phyloP scores from a whole-genome alignment of 225 moss, liverwort and hornwort species.

The Marchantia polymorpha region DNA sequence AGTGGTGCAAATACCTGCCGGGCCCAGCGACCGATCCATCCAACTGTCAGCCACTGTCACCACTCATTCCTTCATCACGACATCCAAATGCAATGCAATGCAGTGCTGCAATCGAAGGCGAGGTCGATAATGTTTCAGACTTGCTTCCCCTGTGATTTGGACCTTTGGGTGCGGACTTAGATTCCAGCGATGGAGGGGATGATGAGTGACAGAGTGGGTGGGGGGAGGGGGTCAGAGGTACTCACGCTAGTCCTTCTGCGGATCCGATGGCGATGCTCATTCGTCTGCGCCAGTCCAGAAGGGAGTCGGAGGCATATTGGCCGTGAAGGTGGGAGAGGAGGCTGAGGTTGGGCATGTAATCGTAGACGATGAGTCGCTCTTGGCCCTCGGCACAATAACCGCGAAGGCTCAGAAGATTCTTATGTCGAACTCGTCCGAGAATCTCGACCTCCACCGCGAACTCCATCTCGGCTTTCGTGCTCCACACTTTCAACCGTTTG shows the following conservation, averaged over 20 bases:
- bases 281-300: constrained; percentile 73
- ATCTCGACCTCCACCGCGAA: constrained; percentile 96
- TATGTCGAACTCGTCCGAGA: constrained; percentile 83
- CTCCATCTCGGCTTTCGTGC: constrained; percentile 82
- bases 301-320: constrained; percentile 62
- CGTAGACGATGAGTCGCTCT: constrained; percentile 87
- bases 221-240: constrained; percentile 23
- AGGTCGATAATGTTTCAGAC: too few relatives aligned
- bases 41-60: not conserved
- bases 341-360: constrained; percentile 88
- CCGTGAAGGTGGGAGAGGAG: constrained; percentile 87
- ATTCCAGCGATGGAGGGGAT: too few relatives aligned
- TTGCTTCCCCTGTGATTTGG: too few relatives aligned
- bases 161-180: too few relatives aligned
- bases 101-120: not conserved
- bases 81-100: not conserved
- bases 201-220: too few relatives aligned
- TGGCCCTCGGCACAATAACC: constrained; percentile 91
- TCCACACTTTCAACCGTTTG: constrained; percentile 91
- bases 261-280: constrained; percentile 81
- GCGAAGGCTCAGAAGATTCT: constrained; percentile 66
- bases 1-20: constrained; percentile 86
- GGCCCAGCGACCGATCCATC: not conserved
- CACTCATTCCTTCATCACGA: not conserved
- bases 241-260: constrained; percentile 93